Evolutionary conservation across 805 yeast genomes (phyloP).

Genomic region (Metschnikowia colocasiae): DNA sequence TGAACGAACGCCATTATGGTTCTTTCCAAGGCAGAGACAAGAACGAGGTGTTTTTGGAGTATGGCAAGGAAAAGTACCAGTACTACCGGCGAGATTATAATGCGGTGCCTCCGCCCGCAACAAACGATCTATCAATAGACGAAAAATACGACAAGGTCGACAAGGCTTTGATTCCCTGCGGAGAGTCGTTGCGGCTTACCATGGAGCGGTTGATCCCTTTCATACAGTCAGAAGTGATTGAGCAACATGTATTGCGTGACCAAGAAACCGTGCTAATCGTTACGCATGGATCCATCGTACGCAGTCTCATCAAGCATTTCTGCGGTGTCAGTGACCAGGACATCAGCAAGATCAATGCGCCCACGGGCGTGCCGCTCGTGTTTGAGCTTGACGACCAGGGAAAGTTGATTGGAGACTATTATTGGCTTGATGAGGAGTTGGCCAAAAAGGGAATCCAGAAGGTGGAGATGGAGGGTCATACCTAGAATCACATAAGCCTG

Average conservation of each 20-base stretch:
- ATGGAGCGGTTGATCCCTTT: conserved; percentile 40
- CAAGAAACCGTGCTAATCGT: conserved; percentile 35
- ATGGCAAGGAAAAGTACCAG: conserved; percentile 37
- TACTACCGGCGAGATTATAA: conserved; percentile 35
- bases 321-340: conserved; percentile 34
- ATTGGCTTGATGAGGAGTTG: conserved; percentile 39
- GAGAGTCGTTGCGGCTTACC: conserved; percentile 38
- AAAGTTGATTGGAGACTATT: conserved; percentile 25
- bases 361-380: conserved; percentile 44
- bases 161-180: conserved; percentile 28
- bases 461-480: conserved; percentile 20
- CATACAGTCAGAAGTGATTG: conserved; percentile 28
- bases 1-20: conserved; percentile 45
- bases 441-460: conserved; percentile 36
- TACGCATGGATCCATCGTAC: conserved; percentile 42
- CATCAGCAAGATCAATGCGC: conserved; percentile 39
- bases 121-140: conserved; percentile 34
- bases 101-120: conserved; percentile 36
- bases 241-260: conserved; percentile 20
- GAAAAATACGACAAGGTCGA: conserved; percentile 31
- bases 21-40: conserved; percentile 40
- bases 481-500: not conserved
- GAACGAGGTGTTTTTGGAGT: conserved; percentile 31
- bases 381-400: conserved; percentile 36
- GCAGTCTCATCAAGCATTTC: conserved; percentile 39